Base-by-base conservation (phyloP, 2,329 filamentous ascomycete species). In the Seiridium unicorne region DNA sequence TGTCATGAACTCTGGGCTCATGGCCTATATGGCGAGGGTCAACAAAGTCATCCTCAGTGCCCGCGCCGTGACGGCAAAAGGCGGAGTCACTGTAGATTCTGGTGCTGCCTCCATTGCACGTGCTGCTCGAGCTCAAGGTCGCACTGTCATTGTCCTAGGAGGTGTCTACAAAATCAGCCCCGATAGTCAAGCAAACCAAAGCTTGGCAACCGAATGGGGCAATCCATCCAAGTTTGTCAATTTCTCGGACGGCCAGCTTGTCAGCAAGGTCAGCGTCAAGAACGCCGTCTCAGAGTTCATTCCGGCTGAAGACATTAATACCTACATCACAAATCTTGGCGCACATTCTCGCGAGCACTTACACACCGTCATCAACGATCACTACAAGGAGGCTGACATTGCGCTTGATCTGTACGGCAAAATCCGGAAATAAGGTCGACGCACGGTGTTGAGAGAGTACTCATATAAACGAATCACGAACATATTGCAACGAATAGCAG, bases 81-180 rank as follows among this genome's bases (percentile, higher is more conserved):
- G 95, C 56, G 91, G 91, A 5, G 85, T 97, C 34, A 84, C 98
- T 35, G 90, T 92, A 18, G 89, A 93, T 46, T 88, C 90, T 4
- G 95, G 95, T n/a, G 90, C 91, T 8, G 87, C 87, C 26, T 87
- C 91, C 46, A 90, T 98, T 65, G 92, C 93, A 4, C 88, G 89
- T 63, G 93, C 93, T 6, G 95, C 95, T 11, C 90, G 89, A 71
- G 88, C 90, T 65, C 89, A 93, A 69, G 87, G 89, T 65, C 92
- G 89, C 32, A 90, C 93, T 0, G 93, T 99, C 18, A 88, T 98
- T 32, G 92, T 96, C 3, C 85, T 99, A 48, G 91, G 90, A 57
- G 94, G 93, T 38, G 89, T 98, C 26, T 98, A 97, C 81, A 96
- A 96, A 76, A 85, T 99, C 59, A 96, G 92, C 66, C 93, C 95